Evolutionary conservation across 2,329 filamentous ascomycete species (phyloP).

Genomic region (Coniochaeta sp.): DNA sequence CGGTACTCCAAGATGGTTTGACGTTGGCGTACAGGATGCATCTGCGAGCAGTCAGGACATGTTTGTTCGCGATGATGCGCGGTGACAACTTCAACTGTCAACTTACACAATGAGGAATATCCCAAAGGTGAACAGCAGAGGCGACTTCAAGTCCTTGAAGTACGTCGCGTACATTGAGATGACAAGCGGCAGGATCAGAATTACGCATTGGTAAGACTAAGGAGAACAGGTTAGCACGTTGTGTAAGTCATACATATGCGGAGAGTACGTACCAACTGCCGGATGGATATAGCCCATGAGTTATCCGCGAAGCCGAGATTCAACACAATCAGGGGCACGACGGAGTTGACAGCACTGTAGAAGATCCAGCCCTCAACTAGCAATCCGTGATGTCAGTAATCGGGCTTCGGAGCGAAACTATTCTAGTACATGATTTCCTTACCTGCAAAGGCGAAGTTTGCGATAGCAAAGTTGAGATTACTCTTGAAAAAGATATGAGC

Average conservation of each 20-base stretch:
- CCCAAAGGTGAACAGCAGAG: constrained; percentile 35
- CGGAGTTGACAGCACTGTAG: constrained; percentile 41
- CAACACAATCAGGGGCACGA: constrained; percentile 40
- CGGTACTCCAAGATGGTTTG: constrained; percentile 31
- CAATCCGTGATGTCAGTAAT: neutral
- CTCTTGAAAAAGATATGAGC: constrained; percentile 47
- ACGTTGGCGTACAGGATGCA: constrained; percentile 37
- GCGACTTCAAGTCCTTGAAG: constrained; percentile 39
- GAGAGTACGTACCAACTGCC: constrained; percentile 26
- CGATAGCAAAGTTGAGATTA: constrained; percentile 46
- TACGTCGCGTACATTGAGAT: constrained; percentile 37
- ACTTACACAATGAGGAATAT: constrained; percentile 38
- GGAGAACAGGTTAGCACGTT: neutral
- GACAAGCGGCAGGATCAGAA: constrained; percentile 31
- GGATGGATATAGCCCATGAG: constrained; percentile 37
- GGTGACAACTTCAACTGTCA: constrained; percentile 4
- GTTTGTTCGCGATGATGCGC: neutral
- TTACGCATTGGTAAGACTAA: constrained; percentile 28
- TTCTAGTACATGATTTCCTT: neutral
- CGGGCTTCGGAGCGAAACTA: neutral
- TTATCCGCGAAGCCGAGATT: constrained; percentile 39
- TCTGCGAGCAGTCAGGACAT: constrained; percentile 6
- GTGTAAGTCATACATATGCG: too few species aligned
- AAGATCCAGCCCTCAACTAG: constrained; percentile 43
- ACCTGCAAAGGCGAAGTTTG: constrained; percentile 43